Conservation (phyloP, 2,329 filamentous ascomycete species). For the Pseudocercospora vitis region DNA sequence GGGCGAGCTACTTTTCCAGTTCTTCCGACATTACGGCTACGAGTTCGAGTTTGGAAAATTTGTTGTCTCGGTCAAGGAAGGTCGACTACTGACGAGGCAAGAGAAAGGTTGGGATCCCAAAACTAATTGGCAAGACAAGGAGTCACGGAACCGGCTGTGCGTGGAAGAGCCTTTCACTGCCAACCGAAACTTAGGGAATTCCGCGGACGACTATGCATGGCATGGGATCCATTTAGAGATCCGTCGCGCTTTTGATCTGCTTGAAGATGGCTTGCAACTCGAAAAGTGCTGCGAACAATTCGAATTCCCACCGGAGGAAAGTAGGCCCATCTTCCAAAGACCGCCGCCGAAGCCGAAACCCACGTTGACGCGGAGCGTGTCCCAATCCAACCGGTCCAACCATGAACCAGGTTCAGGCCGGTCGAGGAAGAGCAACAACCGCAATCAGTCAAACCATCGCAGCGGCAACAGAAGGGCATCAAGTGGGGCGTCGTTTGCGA, state of each 20-base stretch:
- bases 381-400: constrained; percentile 49
- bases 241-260: constrained; percentile 79
- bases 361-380: constrained; percentile 52
- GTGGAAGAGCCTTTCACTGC: constrained; percentile 97
- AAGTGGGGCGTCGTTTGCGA: constrained; percentile 53
- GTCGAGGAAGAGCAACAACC: constrained; percentile 42
- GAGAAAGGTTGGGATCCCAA: constrained; percentile 83
- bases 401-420: constrained; percentile 45
- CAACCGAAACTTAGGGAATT: constrained; percentile 87
- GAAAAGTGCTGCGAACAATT: constrained; percentile 84
- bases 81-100: constrained; percentile 72
- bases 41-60: constrained; percentile 86
- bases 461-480: constrained; percentile 57
- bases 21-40: constrained; percentile 92
- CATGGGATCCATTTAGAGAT: constrained; percentile 87
- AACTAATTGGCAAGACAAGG: constrained; percentile 47
- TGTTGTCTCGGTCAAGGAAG: constrained; percentile 81
- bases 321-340: constrained; percentile 52
- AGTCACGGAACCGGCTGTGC: constrained; percentile 71
- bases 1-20: constrained; percentile 86
- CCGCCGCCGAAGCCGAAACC: constrained; percentile 58
- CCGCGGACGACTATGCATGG: constrained; percentile 92
- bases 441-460: constrained; percentile 51
- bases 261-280: constrained; percentile 72
- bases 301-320: constrained; percentile 81